Evolutionary conservation across 116 monocot genomes (phyloP).

Genomic region (Trichopus zeylanicus): DNA sequence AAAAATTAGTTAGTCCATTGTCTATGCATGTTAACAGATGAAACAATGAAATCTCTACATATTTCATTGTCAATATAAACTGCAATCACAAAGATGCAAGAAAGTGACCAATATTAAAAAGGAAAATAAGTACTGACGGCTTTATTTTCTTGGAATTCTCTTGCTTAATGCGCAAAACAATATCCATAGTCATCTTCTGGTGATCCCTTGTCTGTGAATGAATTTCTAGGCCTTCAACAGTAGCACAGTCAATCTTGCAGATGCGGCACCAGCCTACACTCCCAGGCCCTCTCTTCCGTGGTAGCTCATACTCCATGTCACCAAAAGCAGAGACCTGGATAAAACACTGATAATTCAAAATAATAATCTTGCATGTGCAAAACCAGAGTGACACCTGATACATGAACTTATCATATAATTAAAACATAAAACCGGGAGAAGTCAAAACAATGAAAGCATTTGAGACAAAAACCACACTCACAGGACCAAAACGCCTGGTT

Average conservation of each 20-base stretch:
- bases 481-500: constrained; percentile 7
- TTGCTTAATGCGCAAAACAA: constrained; percentile 69
- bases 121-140: constrained; percentile 16
- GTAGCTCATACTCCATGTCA: constrained; percentile 30
- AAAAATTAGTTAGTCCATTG: too few relatives aligned
- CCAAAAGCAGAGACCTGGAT: constrained; percentile 23
- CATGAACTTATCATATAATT: too few relatives aligned
- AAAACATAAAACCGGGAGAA: neutral
- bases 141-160: constrained; percentile 58
- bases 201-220: constrained; percentile 89
- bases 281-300: constrained; percentile 55
- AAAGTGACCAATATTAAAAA: neutral
- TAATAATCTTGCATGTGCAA: neutral
- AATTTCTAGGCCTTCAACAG: constrained; percentile 63
- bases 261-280: constrained; percentile 70
- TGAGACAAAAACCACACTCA: constrained; percentile 19
- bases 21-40: too few relatives aligned
- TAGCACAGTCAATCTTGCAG: constrained; percentile 84
- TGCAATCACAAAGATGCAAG: neutral
- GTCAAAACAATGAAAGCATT: neutral
- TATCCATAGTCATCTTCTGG: constrained; percentile 84
- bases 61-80: too few relatives aligned
- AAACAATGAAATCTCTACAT: too few relatives aligned
- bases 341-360: neutral
- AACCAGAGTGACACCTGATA: neutral